phyloP scores from a whole-genome alignment of 306 rosid species.

The Aeschynomene evenia region DNA sequence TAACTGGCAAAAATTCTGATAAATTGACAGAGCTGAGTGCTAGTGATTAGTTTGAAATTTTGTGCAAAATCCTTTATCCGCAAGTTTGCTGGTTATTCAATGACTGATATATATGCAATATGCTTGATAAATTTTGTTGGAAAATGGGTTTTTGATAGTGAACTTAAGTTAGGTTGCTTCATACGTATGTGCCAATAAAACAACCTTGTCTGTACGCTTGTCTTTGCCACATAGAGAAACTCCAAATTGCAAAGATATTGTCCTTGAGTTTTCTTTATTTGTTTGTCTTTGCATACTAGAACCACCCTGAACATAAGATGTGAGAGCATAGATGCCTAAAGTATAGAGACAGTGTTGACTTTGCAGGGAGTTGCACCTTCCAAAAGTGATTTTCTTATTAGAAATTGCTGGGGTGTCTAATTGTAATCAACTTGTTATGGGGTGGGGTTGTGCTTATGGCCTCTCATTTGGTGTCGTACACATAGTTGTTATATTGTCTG shows the following conservation, averaged over 20 bases:
- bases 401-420: slow-evolving; percentile 8
- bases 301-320: neutral
- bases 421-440: neutral
- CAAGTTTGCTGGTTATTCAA: neutral
- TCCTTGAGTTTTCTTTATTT: slow-evolving; percentile 1
- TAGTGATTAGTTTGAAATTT: slow-evolving; percentile 38
- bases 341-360: neutral
- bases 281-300: neutral
- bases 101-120: neutral
- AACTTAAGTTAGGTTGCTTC: neutral
- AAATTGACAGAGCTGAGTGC: slow-evolving; percentile 40
- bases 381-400: neutral
- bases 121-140: neutral
- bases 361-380: neutral
- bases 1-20: slow-evolving; percentile 53
- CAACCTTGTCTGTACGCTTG: neutral
- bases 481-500: neutral
- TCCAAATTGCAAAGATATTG: slow-evolving; percentile 1
- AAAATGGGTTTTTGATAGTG: neutral
- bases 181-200: neutral
- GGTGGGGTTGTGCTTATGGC: neutral
- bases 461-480: neutral
- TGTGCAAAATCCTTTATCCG: slow-evolving; percentile 35
- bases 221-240: neutral
- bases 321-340: neutral